Conservation (phyloP, 1,284 basidiomycete genomes). For the Gomphus sp. region DNA sequence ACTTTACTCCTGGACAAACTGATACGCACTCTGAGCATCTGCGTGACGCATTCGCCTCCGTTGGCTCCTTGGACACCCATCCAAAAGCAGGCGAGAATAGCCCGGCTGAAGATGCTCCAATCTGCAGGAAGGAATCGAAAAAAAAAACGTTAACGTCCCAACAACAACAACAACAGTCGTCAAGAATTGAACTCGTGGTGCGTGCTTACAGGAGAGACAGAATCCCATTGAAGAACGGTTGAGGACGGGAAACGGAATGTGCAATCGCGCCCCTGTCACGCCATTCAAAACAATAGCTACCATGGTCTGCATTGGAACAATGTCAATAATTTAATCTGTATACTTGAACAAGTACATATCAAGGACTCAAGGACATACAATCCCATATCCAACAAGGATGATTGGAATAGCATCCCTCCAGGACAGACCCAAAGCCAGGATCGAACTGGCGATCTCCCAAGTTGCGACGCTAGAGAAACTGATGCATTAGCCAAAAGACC, state of each 20-base stretch:
- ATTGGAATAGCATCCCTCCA: slow-evolving; percentile 56
- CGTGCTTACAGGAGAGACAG: slow-evolving; percentile 46
- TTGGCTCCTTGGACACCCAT: slow-evolving; percentile 47
- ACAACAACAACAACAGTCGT: no score
- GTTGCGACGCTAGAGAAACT: slow-evolving; percentile 15
- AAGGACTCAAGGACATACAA: slow-evolving; percentile 27
- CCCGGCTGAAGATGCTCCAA: slow-evolving; percentile 66
- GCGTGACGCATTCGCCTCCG: slow-evolving; percentile 56
- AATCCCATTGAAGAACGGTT: slow-evolving; percentile 74
- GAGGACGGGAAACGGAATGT: slow-evolving; percentile 62
- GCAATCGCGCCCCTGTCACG: slow-evolving; percentile 61
- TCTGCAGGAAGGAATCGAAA: slow-evolving; percentile 18
- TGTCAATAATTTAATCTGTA: no score
- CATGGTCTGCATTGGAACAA: slow-evolving; percentile 14
- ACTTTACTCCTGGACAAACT: neutral
- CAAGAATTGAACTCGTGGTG: no score
- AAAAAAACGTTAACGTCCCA: no score
- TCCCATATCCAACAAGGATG: slow-evolving; percentile 51
- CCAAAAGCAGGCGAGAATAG: slow-evolving; percentile 74
- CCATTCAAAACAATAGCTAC: slow-evolving; percentile 57
- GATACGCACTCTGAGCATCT: slow-evolving; percentile 21
- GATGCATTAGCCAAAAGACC: slow-evolving; percentile 21
- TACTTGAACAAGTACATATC: neutral
- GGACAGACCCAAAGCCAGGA: slow-evolving; percentile 57
- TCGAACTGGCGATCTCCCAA: slow-evolving; percentile 46